Evolutionary conservation across 345 rosid genomes (phyloP).

Genomic region (Stellera chamaejasme): DNA sequence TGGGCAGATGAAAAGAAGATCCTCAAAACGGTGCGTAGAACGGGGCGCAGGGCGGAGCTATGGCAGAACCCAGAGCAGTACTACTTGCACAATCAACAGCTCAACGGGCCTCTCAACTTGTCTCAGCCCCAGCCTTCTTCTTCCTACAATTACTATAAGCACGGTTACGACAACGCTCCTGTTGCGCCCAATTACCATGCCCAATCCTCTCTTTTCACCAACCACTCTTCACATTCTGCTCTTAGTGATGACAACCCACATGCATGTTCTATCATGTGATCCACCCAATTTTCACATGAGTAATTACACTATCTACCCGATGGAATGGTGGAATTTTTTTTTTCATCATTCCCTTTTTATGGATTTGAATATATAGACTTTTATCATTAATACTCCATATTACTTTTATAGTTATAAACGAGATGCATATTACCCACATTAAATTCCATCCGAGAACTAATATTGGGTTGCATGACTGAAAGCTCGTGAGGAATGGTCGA

Average conservation of each 20-base stretch:
- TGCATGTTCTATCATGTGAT: constrained; percentile 69
- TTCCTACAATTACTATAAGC: constrained; percentile 80
- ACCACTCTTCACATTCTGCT: constrained; percentile 42
- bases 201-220: constrained; percentile 40
- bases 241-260: constrained; percentile 90
- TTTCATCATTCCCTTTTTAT: not conserved
- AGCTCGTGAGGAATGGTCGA: no score
- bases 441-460: no score
- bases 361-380: not conserved
- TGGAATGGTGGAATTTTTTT: no score
- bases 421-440: no score
- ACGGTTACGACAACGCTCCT: constrained; percentile 55
- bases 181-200: constrained; percentile 28
- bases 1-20: constrained; percentile 79
- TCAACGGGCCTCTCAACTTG: constrained; percentile 35
- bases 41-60: constrained; percentile 77
- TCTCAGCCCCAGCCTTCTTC: constrained; percentile 36
- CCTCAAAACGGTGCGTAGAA: constrained; percentile 54
- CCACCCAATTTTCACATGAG: no score
- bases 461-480: no score
- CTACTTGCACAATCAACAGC: constrained; percentile 42
- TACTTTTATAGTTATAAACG: no score
- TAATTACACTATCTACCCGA: no score
- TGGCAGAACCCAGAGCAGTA: constrained; percentile 65
- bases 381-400: not conserved